Evolutionary conservation across 495 filamentous ascomycete genomes (phyloP), one percentile per base, ranked within the genome.

Genomic region (Penicillium egyptiacum): DNA sequence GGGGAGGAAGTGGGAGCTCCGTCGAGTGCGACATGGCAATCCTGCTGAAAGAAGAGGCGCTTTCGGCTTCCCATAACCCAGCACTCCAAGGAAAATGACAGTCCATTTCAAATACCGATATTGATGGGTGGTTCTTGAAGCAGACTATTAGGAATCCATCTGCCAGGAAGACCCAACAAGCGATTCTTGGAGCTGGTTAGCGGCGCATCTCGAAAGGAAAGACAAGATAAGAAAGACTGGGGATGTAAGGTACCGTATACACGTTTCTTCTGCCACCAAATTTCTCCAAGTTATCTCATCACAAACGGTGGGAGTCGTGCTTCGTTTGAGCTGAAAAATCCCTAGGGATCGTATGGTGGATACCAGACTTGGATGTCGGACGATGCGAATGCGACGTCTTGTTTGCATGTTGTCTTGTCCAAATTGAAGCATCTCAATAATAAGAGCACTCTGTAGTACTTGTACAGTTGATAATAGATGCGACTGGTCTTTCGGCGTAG

Each of bases 361-460:
- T 0, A 76, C 67, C 37, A 75, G 41, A 42, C 71, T 70, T 19
- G 73, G 73, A 58, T 76, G 72, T 9, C 73, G 66, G 6, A 70
- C 65, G 6, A 75, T 69, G 6, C 71, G 68, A 54, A 76, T 74
- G 11, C 73, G 73, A 8, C 71, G 67, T 25, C 71, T 64, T 11
- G 69, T 73, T 26, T 66, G 56, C 35, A 67, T 53, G 50, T 66
- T 60, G 28, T 73, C 72, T 19, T 69, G 68, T 14, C 68, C 67
- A 48, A 73, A 74, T 42, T 76, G 73, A 25, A 76, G 66, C 69
- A 76, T 75, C 46, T 74, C 71, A 19, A 75, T 72, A 9, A 76
- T 73, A 0, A 76, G 57, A 22, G 71, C 71, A 33, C 64, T 64
- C 56, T 76, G 73, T 9, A 76, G 54, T 16, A 68, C 30, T 31